Base-by-base conservation (phyloP, 2,329 filamentous ascomycete genomes). In the Xylaria sp. region DNA sequence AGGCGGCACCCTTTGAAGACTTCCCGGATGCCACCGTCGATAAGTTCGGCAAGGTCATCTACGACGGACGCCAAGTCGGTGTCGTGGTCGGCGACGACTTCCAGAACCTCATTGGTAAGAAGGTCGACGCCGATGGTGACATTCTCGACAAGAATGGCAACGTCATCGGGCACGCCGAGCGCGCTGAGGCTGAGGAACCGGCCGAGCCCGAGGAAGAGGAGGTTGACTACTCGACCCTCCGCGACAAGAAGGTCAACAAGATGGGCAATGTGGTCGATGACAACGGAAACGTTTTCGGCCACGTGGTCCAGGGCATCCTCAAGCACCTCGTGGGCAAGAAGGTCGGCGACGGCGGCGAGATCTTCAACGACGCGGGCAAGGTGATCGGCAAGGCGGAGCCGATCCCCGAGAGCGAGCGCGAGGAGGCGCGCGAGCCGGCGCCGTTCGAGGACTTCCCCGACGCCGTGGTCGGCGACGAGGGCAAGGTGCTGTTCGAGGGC, bases 301-400 rank as follows among this genome's bases (percentile, higher is more conserved):
- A 83, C 42, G 76, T 91, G 11, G 72, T 83, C 29, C 80, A 87
- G 61, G 88, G 88, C 37, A 82, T 86, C 16, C 63, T 83, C 17
- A 82, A 86, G 70, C 77, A 87, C 57, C 78, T 90, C 5, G 70
- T 86, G 26, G 86, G 86, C 62, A 84, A 82, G 64, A 82, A 82
- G 65, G 76, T 84, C 29, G 87, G 90, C 57, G 83, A 82, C 49
- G 73, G 88, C 34, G 88, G 88, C 41, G 78, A 87, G 60, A 86
- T 91, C 72, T 90, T 85, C 83, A 86, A 86, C 65, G 86, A 90
- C 56, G 77, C 77, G 5, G 88, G 88, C 56, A 83, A 89, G 68
- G 76, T 88, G 37, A 81, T 90, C 46, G 88, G 88, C 24, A 81
- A 82, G 48, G 84, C 80, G 40, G 86, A 90, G 71, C 80, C 87